Evolutionary conservation across 345 rosid genomes (phyloP).

Genomic region (Euphorbia peplus): DNA sequence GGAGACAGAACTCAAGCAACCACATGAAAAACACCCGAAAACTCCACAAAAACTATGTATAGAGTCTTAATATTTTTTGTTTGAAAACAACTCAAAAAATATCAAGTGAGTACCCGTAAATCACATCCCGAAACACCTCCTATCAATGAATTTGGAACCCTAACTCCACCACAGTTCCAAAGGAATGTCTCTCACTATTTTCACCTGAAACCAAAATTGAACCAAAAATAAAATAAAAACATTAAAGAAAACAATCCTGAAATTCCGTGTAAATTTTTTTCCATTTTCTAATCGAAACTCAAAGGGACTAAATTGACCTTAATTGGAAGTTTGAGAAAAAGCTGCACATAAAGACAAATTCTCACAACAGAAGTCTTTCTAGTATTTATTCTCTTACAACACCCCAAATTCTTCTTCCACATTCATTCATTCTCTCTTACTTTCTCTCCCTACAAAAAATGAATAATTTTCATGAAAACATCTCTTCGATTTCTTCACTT

Average conservation of each 20-base stretch:
- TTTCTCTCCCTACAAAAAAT: constrained; percentile 10
- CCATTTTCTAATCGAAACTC: constrained; percentile 39
- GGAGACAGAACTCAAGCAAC: too few species aligned
- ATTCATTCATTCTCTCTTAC: background rate
- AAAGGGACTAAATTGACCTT: constrained; percentile 35
- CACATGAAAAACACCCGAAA: too few species aligned
- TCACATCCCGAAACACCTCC: too few species aligned
- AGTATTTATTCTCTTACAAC: constrained; percentile 36
- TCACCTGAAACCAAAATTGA: constrained; percentile 31
- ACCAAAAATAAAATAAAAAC: background rate
- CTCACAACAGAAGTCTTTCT: constrained; percentile 32
- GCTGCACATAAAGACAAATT: constrained; percentile 42
- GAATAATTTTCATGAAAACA: constrained; percentile 1
- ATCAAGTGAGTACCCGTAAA: too few species aligned
- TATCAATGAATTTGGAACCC: too few species aligned
- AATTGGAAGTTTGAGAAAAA: constrained; percentile 24
- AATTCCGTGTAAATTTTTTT: constrained; percentile 32
- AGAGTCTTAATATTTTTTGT: too few species aligned
- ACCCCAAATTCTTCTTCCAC: background rate
- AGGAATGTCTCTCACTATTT: constrained; percentile 3
- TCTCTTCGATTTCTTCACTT: constrained; percentile 17
- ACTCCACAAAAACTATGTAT: too few species aligned
- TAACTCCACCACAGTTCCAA: too few species aligned
- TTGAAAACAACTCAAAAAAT: too few species aligned
- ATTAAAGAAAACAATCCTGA: too few species aligned